Conservation (phyloP, 805 yeast genomes). For the Ogataea methylovora region DNA sequence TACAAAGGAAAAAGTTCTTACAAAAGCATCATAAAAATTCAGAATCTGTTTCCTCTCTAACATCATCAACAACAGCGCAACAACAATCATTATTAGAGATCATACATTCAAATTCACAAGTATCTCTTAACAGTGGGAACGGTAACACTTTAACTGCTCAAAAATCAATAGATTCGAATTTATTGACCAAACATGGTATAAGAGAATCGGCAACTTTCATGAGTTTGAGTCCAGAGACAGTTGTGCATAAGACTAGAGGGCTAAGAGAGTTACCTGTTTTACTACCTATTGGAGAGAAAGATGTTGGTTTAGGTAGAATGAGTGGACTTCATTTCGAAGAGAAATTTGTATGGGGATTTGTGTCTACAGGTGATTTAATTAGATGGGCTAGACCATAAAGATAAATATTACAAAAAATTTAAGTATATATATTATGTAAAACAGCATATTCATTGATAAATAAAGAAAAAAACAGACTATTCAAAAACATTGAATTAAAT, state of each 20-base stretch:
- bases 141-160: constrained; percentile 1
- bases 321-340: constrained; percentile 23
- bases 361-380: constrained; percentile 28
- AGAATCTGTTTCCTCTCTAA: constrained; percentile 23
- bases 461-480: background rate
- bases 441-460: too few relatives aligned
- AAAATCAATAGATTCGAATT: background rate
- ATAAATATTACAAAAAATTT: background rate
- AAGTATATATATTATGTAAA: background rate
- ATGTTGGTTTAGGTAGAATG: constrained; percentile 25
- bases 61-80: constrained; percentile 18
- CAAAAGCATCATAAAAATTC: constrained; percentile 9
- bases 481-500: background rate
- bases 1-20: constrained; percentile 7
- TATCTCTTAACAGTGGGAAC: constrained; percentile 1
- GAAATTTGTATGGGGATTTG: constrained; percentile 28
- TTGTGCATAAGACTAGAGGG: constrained; percentile 19
- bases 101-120: constrained; percentile 17
- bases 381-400: constrained; percentile 29
- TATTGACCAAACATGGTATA: background rate
- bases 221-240: constrained; percentile 1
- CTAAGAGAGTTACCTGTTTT: constrained; percentile 20
- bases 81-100: constrained; percentile 19
- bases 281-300: constrained; percentile 26
- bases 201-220: background rate